Conservation (phyloP, 2,329 filamentous ascomycete genomes). For the Phialocephala sp. region DNA sequence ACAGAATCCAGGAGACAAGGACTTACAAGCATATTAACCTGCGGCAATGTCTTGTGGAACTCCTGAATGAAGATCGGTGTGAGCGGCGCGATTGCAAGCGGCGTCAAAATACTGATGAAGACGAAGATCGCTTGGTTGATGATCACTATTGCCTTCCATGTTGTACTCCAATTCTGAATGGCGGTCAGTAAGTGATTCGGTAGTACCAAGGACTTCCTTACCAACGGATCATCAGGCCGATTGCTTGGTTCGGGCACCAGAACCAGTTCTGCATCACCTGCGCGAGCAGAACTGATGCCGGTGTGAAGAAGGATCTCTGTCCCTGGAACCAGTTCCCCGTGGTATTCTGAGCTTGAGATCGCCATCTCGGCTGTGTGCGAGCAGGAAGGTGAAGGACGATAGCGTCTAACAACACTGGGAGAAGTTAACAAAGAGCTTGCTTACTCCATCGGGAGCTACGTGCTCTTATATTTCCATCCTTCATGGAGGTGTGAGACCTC, state of each 20-base stretch:
- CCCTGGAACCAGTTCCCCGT: constrained; percentile 27
- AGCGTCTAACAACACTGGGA: not conserved
- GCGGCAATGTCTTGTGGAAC: constrained; percentile 43
- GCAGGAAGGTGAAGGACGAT: not conserved
- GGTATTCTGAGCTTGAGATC: not conserved
- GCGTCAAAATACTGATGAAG: constrained; percentile 45
- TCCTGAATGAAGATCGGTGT: constrained; percentile 45
- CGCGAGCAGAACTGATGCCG: not conserved
- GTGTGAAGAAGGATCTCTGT: constrained; percentile 27
- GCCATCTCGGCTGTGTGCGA: not conserved
- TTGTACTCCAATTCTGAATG: constrained; percentile 42
- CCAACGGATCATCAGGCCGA: constrained; percentile 24
- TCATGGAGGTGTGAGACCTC: not conserved
- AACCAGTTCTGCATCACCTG: constrained; percentile 12
- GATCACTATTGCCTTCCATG: constrained; percentile 44
- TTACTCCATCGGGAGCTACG: not conserved
- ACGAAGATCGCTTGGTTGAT: constrained; percentile 45
- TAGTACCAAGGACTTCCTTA: not conserved
- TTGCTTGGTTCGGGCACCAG: constrained; percentile 27
- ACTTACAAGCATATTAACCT: constrained; percentile 44
- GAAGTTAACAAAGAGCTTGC: too few species aligned
- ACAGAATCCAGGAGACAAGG: not conserved
- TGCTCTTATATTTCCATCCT: not conserved
- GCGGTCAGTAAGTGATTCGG: not conserved
- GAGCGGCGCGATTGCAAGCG: constrained; percentile 45